A percentile compares a stretch with the other conserved stretches of the same genome.
phyloP scores from a whole-genome alignment of 2,329 filamentous ascomycete species.

The Aspergillus sp. region DNA sequence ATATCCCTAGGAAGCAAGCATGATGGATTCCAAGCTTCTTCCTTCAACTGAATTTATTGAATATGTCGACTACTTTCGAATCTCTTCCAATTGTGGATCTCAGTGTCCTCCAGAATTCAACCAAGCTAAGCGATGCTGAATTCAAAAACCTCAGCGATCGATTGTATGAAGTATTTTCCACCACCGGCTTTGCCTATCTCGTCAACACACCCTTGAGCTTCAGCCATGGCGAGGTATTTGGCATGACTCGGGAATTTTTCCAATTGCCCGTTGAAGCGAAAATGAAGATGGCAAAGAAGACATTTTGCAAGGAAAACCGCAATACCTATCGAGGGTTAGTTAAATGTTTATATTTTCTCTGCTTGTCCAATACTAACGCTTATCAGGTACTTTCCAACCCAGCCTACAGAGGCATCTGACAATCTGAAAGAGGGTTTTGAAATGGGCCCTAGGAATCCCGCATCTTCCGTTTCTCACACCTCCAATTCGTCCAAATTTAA shows the following conservation, averaged over 20 bases:
- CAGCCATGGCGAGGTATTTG: slow-evolving; percentile 39
- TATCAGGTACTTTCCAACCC: slow-evolving; percentile 41
- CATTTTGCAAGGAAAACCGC: slow-evolving; percentile 33
- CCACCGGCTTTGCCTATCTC: slow-evolving; percentile 45
- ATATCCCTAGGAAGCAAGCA: too few species aligned
- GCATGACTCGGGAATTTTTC: slow-evolving; percentile 37
- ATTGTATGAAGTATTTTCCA: slow-evolving; percentile 40
- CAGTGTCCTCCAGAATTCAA: slow-evolving; percentile 22
- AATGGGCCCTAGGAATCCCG: slow-evolving; percentile 29
- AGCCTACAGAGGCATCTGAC: slow-evolving; percentile 31
- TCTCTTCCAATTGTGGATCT: slow-evolving; percentile 42
- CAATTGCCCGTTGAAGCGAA: slow-evolving; percentile 31
- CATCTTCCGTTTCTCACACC: slow-evolving; percentile 1
- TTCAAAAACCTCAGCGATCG: slow-evolving; percentile 25
- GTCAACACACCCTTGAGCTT: slow-evolving; percentile 39
- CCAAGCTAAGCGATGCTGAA: slow-evolving; percentile 19
- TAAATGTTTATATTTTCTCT: background rate
- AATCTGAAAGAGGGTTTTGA: slow-evolving; percentile 48
- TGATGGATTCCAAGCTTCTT: too few species aligned
- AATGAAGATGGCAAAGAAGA: slow-evolving; percentile 39
- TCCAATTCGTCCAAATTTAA: slow-evolving; percentile 24
- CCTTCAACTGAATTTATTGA: background rate
- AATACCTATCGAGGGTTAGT: slow-evolving; percentile 43
- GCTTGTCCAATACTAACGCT: background rate
- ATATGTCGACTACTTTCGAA: slow-evolving; percentile 40